Evolutionary conservation across 257 asterid genomes (phyloP), one percentile per base, ranked within the genome.

Genomic region (Catharanthus roseus): DNA sequence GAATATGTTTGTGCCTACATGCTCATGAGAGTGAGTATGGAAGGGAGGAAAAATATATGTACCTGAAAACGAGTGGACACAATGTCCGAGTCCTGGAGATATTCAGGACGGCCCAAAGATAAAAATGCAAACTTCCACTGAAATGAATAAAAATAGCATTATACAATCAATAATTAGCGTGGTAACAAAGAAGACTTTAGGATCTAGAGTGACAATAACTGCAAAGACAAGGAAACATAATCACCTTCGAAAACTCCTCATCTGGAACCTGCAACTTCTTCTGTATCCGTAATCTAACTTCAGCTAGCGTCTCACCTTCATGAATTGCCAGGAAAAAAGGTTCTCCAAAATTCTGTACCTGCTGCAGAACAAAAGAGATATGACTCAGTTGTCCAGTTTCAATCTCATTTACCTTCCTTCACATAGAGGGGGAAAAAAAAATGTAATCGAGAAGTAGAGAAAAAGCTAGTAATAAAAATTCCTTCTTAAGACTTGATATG

Each of bases 91-190:
- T 88, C 95, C 78, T 81, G 75, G 61, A 83, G 91, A 77, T 88
- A 86, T 57, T 84, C 91, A 0, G 90, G 91, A 50, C 85, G 88
- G 50, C 91, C 87, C 88, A 84, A 61, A 65, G 86, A 82, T 60
- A 86, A 71, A 74, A 86, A 81, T 64, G 91, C 95, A 73, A 88
- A 80, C 75, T 83, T 86, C 95, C 91, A 88, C 95, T 86, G 77
- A 23, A 60, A 55, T 71, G 39, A 67, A 71, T 23, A 49, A 71
- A n/a, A 56, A 68, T 28, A 76, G 31, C 75, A 50, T 38, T 49
- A 26, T 33, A n/a, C 47, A 54, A 44, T 8, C 10, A 33, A 65
- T 47, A 63, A 58, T 11, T 26, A 19, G 33, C 12, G 42, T 24
- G 5, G 1, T 23, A 24, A 29, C 23, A 66, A 23, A 23, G 51